Percentiles rank a stretch among this genome's conserved stretches.
Evolutionary conservation across 257 asterid genomes (phyloP).

Genomic region (Leptodermis oblonga): DNA sequence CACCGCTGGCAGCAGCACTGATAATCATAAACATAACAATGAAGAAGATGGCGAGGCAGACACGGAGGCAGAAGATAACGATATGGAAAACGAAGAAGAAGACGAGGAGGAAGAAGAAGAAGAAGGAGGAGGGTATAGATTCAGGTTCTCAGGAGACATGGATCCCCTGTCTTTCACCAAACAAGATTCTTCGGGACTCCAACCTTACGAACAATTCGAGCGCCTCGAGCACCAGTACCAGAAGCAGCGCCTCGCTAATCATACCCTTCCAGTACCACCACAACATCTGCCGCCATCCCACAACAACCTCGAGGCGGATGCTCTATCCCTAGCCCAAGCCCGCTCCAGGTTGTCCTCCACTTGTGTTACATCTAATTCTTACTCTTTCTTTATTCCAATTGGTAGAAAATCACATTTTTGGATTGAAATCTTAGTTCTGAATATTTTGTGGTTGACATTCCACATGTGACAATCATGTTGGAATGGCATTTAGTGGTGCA

Average conservation of each 20-base stretch:
- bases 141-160: constrained; percentile 62
- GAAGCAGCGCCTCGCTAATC: constrained; percentile 51
- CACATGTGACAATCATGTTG: no score
- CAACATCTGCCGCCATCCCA: not conserved
- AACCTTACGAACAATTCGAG: constrained; percentile 71
- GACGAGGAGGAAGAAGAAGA: constrained; percentile 47
- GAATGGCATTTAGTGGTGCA: no score
- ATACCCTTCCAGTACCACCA: not conserved
- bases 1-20: not conserved
- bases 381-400: not conserved
- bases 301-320: not conserved
- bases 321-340: constrained; percentile 9
- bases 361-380: not conserved
- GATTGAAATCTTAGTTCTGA: no score
- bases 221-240: constrained; percentile 53
- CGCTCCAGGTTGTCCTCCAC: not conserved
- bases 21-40: not conserved
- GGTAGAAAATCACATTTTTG: not conserved
- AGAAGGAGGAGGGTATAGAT: constrained; percentile 47
- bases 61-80: not conserved
- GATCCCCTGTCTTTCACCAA: constrained; percentile 67
- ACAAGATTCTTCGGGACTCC: constrained; percentile 58
- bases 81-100: constrained; percentile 21
- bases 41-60: not conserved
- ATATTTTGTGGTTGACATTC: no score